Percentiles rank a stretch among this genome's conserved stretches.
Conservation (phyloP, 257 asterid species). For the Solanum tarijense region DNA sequence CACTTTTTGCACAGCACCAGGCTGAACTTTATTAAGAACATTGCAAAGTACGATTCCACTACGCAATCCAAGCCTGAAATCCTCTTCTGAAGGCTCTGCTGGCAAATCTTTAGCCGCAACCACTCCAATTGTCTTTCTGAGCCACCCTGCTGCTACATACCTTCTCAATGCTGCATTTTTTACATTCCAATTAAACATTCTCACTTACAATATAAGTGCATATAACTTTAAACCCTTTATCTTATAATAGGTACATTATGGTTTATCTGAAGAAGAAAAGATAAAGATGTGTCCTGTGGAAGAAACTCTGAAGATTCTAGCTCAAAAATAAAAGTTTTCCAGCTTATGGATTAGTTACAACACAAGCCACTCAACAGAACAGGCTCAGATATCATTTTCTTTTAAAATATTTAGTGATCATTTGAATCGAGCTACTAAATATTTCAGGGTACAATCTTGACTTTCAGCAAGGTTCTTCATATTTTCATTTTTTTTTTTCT, state of each 20-base stretch:
- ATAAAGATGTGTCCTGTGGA: conserved; percentile 22
- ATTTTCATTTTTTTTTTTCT: neutral
- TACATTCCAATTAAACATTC: conserved; percentile 3
- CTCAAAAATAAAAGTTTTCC: conserved; percentile 19
- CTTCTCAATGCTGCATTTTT: conserved; percentile 69
- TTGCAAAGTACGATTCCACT: conserved; percentile 91
- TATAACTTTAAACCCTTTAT: neutral
- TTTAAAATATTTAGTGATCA: neutral
- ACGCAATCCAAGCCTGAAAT: conserved; percentile 70
- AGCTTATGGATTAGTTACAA: conserved; percentile 6
- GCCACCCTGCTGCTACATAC: conserved; percentile 79
- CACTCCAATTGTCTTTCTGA: conserved; percentile 81
- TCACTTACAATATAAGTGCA: neutral
- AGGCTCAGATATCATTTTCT: neutral
- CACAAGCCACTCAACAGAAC: neutral
- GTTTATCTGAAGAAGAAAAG: conserved; percentile 34
- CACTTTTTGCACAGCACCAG: conserved; percentile 77
- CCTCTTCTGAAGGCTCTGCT: conserved; percentile 90
- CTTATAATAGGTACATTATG: conserved; percentile 25
- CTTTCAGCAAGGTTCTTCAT: neutral
- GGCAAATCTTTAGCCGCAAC: conserved; percentile 87
- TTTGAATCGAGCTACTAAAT: neutral
- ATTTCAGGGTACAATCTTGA: neutral
- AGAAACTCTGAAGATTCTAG: neutral
- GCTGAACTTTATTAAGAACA: conserved; percentile 71